A percentile compares a stretch with the other conserved stretches of the same genome.
phyloP scores from a whole-genome alignment of 116 monocot species.

The Trichopus zeylanicus region DNA sequence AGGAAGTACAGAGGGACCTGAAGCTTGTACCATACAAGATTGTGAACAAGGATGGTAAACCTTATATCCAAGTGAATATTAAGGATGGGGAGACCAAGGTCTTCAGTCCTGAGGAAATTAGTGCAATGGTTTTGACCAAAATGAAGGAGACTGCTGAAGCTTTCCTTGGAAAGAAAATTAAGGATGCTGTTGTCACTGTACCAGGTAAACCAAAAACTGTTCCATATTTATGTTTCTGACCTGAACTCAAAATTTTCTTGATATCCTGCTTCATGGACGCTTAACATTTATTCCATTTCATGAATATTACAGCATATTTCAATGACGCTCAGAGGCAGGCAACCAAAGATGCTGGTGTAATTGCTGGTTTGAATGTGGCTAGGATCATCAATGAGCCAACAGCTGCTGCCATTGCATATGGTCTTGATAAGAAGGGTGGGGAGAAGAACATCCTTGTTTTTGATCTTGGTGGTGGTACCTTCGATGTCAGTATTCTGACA shows the following conservation, averaged over 20 bases:
- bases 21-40: constrained; percentile 43
- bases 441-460: constrained; percentile 82
- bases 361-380: constrained; percentile 63
- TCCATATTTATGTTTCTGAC: neutral
- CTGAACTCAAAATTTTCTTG: neutral
- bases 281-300: neutral
- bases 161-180: constrained; percentile 41
- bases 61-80: constrained; percentile 39
- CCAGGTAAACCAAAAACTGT: constrained; percentile 26
- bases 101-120: constrained; percentile 47
- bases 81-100: constrained; percentile 42
- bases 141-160: constrained; percentile 59
- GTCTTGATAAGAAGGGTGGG: constrained; percentile 61
- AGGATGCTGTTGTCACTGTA: constrained; percentile 53
- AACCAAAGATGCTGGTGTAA: constrained; percentile 57
- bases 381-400: constrained; percentile 69
- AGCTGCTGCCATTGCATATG: constrained; percentile 71
- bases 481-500: constrained; percentile 71
- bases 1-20: constrained; percentile 31
- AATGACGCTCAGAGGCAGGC: constrained; percentile 71
- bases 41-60: constrained; percentile 45
- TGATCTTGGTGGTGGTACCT: constrained; percentile 74
- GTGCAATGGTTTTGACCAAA: constrained; percentile 40
- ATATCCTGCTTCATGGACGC: neutral
- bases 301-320: constrained; percentile 38